Percentiles rank a stretch among this genome's conserved stretches.
phyloP scores from a whole-genome alignment of 257 asterid genomes.

The Forsythia viridissima region DNA sequence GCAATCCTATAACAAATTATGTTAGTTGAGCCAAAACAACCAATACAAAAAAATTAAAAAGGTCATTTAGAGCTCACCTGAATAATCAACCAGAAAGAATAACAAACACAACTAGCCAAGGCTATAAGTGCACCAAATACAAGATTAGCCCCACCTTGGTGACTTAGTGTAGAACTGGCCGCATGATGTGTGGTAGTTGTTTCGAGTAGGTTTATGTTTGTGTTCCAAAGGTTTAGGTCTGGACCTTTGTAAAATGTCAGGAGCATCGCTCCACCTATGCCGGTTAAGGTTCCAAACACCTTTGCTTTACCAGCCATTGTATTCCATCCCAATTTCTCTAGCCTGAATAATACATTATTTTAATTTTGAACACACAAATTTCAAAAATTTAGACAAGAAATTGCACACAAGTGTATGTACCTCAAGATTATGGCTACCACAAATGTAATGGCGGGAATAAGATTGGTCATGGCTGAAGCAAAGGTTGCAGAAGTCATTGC shows the following conservation, averaged over 20 bases:
- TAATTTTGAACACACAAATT: background rate
- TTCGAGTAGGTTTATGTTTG: conserved; percentile 50
- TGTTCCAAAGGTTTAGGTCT: conserved; percentile 38
- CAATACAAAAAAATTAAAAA: too few relatives aligned
- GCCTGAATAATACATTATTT: conserved; percentile 31
- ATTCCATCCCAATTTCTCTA: conserved; percentile 64
- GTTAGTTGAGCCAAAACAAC: background rate
- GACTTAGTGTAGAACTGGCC: background rate
- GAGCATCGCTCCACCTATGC: conserved; percentile 78
- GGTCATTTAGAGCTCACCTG: conserved; percentile 46
- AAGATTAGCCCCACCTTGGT: conserved; percentile 24
- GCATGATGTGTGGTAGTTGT: conserved; percentile 22
- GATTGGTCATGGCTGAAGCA: conserved; percentile 64
- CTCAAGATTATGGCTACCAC: conserved; percentile 48
- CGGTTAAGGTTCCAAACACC: conserved; percentile 58
- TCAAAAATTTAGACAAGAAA: background rate
- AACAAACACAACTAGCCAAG: conserved; percentile 45
- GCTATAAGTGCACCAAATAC: conserved; percentile 49
- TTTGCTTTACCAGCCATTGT: conserved; percentile 68
- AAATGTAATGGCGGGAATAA: conserved; percentile 69
- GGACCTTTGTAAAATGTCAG: conserved; percentile 76
- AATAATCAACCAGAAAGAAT: conserved; percentile 60
- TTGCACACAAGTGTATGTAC: conserved; percentile 20
- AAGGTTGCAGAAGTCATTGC: conserved; percentile 60
- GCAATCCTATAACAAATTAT: too few relatives aligned